phyloP scores from a whole-genome alignment of 352 stramenopile species.

The Achlya hypogyna region DNA sequence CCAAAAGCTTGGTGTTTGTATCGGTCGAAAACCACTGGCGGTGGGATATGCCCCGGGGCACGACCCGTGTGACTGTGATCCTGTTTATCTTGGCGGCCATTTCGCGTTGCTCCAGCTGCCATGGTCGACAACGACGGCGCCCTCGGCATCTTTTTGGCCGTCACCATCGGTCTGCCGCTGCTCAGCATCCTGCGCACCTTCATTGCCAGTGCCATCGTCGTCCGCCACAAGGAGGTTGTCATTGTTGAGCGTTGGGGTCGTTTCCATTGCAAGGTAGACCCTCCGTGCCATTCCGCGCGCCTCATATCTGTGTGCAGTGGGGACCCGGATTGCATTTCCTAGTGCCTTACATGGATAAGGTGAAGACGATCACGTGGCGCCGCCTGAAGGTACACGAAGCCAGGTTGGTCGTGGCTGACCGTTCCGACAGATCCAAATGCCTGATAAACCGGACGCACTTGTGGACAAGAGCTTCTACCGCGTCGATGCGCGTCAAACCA shows the following conservation, averaged over 20 bases:
- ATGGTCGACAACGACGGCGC: not conserved
- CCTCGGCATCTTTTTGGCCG: not conserved
- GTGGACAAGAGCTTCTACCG: constrained; percentile 12
- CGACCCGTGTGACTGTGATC: not conserved
- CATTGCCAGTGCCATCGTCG: not conserved
- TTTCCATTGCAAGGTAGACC: constrained; percentile 15
- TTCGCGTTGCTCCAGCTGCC: not conserved
- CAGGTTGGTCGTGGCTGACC: not conserved
- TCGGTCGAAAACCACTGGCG: too few species aligned
- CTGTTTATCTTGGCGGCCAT: not conserved
- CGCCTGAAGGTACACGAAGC: constrained; percentile 20
- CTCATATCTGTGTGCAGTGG: constrained; percentile 9
- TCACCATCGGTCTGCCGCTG: not conserved
- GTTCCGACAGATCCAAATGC: constrained; percentile 3
- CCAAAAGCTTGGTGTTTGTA: too few species aligned
- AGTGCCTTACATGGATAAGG: constrained; percentile 26
- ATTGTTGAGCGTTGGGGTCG: constrained; percentile 27
- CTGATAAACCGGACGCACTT: not conserved
- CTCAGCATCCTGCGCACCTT: not conserved
- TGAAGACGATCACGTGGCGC: constrained; percentile 3
- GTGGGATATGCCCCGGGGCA: too few species aligned
- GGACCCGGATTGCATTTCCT: constrained; percentile 24
- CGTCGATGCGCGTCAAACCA: constrained; percentile 14
- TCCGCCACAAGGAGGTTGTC: constrained; percentile 16
- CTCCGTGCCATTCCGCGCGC: not conserved